Evolutionary conservation across 257 asterid species (phyloP).

Genomic region (Lantana camara): DNA sequence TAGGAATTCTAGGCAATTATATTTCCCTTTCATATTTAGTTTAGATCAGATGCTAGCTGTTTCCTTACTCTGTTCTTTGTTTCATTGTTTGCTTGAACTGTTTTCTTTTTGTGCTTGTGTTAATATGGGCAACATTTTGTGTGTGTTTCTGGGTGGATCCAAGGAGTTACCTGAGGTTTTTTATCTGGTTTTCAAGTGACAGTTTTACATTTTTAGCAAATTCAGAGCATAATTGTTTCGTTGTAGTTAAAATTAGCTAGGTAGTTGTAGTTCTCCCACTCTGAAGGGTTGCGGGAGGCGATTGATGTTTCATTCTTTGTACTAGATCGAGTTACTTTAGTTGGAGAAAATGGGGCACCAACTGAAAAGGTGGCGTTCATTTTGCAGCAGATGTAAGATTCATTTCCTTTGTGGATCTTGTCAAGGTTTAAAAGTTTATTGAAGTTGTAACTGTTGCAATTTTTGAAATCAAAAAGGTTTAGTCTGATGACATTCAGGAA

Average conservation of each 20-base stretch:
- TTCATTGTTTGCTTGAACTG: constrained; percentile 26
- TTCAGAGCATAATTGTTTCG: constrained; percentile 8
- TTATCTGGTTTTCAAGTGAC: constrained; percentile 14
- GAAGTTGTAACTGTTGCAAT: constrained; percentile 12
- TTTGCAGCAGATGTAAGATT: constrained; percentile 25
- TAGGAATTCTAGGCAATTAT: background rate
- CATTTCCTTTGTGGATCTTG: constrained; percentile 18
- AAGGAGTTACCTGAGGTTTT: constrained; percentile 16
- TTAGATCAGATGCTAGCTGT: constrained; percentile 16
- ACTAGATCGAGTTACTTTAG: constrained; percentile 7
- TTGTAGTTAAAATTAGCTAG: constrained; percentile 12
- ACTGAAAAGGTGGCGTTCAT: background rate
- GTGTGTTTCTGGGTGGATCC: background rate
- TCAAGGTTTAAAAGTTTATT: constrained; percentile 17
- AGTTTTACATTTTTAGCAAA: constrained; percentile 11
- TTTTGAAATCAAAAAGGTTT: constrained; percentile 5
- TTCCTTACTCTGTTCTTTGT: constrained; percentile 5
- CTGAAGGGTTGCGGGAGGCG: constrained; percentile 14
- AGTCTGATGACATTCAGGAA: background rate
- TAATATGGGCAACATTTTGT: constrained; percentile 10
- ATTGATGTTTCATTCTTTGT: constrained; percentile 10
- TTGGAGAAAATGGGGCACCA: constrained; percentile 23
- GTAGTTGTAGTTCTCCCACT: constrained; percentile 16
- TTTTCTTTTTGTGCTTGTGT: constrained; percentile 28
- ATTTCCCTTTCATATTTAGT: constrained; percentile 10